Evolutionary conservation across 345 rosid genomes (phyloP).

Genomic region (Hibiscus syriacus): DNA sequence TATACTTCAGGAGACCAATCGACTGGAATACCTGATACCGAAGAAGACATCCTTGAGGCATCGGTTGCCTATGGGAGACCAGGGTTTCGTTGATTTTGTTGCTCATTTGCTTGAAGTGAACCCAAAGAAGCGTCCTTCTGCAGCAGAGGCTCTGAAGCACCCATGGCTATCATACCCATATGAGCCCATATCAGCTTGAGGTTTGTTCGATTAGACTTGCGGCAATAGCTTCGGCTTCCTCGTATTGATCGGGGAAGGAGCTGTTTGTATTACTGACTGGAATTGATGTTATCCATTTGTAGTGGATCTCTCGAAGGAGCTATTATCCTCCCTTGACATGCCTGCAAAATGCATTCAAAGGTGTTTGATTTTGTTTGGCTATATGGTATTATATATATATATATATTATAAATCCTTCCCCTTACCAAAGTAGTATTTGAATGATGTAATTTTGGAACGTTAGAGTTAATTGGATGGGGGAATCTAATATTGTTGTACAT

Average conservation of each 20-base stretch:
- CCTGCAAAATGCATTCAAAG: constrained; percentile 22
- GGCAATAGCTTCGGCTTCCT: not conserved
- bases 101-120: constrained; percentile 77
- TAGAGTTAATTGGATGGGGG: no score
- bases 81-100: constrained; percentile 87
- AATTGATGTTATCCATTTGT: no score
- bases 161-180: no score
- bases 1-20: constrained; percentile 62
- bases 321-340: constrained; percentile 9
- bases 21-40: constrained; percentile 83
- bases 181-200: constrained; percentile 84
- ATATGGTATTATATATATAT: not conserved
- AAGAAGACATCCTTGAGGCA: constrained; percentile 85
- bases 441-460: no score
- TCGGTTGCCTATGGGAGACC: constrained; percentile 92
- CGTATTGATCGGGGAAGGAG: constrained; percentile 17
- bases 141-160: constrained; percentile 77
- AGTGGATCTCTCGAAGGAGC: constrained; percentile 13
- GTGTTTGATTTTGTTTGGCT: constrained; percentile 21
- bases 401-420: constrained; percentile 3
- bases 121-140: constrained; percentile 91
- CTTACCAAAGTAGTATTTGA: no score
- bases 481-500: no score
- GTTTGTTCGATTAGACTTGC: constrained; percentile 6
- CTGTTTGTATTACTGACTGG: no score